Conservation (phyloP, 805 yeast genomes). For the Myxozyma neotropica region DNA sequence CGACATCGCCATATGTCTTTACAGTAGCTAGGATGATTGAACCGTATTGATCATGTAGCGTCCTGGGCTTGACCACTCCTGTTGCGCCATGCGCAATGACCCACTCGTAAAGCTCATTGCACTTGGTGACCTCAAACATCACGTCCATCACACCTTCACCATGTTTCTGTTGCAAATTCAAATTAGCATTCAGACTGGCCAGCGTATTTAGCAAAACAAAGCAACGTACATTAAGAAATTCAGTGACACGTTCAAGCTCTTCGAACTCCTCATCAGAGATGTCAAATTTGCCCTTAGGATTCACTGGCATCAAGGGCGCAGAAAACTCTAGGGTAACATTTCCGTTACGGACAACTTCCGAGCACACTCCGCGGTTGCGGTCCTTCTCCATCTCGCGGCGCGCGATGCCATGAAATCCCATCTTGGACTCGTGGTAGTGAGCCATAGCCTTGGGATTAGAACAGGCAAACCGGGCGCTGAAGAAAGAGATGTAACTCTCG, state of each 20-base stretch:
- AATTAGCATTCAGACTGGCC: neutral
- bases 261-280: slow-evolving; percentile 22
- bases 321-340: slow-evolving; percentile 53
- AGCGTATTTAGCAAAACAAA: neutral
- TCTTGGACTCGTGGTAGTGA: slow-evolving; percentile 52
- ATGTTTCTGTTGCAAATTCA: slow-evolving; percentile 46
- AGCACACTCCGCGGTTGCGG: slow-evolving; percentile 11
- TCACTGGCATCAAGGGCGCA: slow-evolving; percentile 48
- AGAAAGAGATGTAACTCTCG: slow-evolving; percentile 10
- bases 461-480: slow-evolving; percentile 5
- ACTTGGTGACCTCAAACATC: slow-evolving; percentile 62
- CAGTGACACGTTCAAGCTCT: slow-evolving; percentile 10
- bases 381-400: slow-evolving; percentile 58
- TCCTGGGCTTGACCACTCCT: slow-evolving; percentile 41
- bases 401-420: slow-evolving; percentile 69
- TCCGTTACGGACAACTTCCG: slow-evolving; percentile 63
- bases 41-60: slow-evolving; percentile 53
- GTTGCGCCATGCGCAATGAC: slow-evolving; percentile 61
- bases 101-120: slow-evolving; percentile 47
- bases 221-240: slow-evolving; percentile 7
- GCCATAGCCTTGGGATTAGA: slow-evolving; percentile 44
- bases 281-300: slow-evolving; percentile 35
- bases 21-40: slow-evolving; percentile 55
- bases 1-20: slow-evolving; percentile 60
- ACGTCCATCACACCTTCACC: slow-evolving; percentile 85